Percentiles rank a stretch among this genome's conserved stretches.
Evolutionary conservation across 2,329 filamentous ascomycete species (phyloP).

Genomic region (Conoideocrella luteorostrata): DNA sequence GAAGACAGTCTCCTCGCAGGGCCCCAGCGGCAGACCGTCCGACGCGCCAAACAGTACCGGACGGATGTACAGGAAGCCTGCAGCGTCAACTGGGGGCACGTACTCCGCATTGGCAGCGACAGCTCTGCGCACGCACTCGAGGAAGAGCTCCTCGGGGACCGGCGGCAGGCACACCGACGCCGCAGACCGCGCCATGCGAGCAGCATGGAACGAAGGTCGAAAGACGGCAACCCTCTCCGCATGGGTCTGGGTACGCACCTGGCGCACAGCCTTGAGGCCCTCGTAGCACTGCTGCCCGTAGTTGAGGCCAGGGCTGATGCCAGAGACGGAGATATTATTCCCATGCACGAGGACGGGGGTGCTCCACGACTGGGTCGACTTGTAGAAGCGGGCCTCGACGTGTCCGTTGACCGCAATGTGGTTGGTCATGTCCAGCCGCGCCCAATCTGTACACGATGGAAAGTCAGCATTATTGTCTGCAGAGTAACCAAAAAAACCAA

Average conservation of each 20-base stretch:
- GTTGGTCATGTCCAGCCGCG: background rate
- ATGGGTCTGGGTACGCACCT: too few relatives aligned
- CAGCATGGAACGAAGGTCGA: background rate
- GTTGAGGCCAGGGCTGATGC: background rate
- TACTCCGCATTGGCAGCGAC: slow-evolving; percentile 51
- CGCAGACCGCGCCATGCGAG: background rate
- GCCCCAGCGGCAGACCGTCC: background rate
- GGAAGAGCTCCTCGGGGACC: background rate
- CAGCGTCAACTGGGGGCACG: slow-evolving; percentile 57
- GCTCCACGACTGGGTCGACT: background rate
- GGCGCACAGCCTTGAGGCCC: background rate
- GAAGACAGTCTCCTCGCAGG: slow-evolving; percentile 57
- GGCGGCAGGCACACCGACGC: background rate
- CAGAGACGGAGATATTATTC: background rate
- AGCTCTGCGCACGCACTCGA: background rate
- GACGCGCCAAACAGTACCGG: slow-evolving; percentile 53
- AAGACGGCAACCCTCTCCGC: background rate
- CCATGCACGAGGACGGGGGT: background rate
- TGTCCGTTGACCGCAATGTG: background rate
- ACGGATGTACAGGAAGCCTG: slow-evolving; percentile 61
- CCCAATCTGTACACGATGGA: background rate
- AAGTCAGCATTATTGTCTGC: too few relatives aligned
- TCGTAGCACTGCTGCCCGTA: slow-evolving; percentile 3
- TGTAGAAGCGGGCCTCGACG: background rate
- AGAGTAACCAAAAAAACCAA: too few relatives aligned